phyloP scores from a whole-genome alignment of 2,329 filamentous ascomycete species.

The Pyrenophora seminiperda region DNA sequence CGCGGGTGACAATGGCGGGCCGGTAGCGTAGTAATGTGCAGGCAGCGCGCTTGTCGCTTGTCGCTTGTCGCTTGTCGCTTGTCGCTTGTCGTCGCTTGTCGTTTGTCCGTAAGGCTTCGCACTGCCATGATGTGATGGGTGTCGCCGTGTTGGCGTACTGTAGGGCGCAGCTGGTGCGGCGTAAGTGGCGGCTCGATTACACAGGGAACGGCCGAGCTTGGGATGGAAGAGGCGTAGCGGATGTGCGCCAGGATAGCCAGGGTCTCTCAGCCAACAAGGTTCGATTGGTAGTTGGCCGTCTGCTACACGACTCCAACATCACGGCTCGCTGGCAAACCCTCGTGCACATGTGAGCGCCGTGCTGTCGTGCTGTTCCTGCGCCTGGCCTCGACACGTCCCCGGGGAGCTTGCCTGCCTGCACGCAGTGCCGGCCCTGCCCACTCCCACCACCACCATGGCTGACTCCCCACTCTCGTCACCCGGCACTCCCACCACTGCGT shows the following conservation, averaged over 20 bases:
- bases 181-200: slow-evolving; percentile 16
- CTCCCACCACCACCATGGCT: slow-evolving; percentile 33
- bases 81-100: too few relatives aligned
- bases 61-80: too few relatives aligned
- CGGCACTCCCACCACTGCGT: slow-evolving; percentile 33
- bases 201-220: slow-evolving; percentile 17
- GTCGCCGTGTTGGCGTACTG: slow-evolving; percentile 1
- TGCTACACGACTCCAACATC: slow-evolving; percentile 15
- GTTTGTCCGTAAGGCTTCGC: too few relatives aligned
- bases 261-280: slow-evolving; percentile 20
- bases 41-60: too few relatives aligned
- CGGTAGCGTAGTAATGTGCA: too few relatives aligned
- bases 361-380: slow-evolving; percentile 28
- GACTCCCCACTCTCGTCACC: slow-evolving; percentile 39
- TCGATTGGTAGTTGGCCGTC: slow-evolving; percentile 14
- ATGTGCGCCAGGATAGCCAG: slow-evolving; percentile 18
- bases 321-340: slow-evolving; percentile 25
- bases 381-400: slow-evolving; percentile 21
- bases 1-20: too few relatives aligned
- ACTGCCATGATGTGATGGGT: too few relatives aligned
- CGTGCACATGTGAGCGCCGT: slow-evolving; percentile 28
- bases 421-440: slow-evolving; percentile 30
- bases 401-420: slow-evolving; percentile 38
- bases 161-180: slow-evolving; percentile 13
- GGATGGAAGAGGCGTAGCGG: slow-evolving; percentile 12